Conservation (phyloP, 768 basidiomycete genomes). For the Psilocybe tampanensis region DNA sequence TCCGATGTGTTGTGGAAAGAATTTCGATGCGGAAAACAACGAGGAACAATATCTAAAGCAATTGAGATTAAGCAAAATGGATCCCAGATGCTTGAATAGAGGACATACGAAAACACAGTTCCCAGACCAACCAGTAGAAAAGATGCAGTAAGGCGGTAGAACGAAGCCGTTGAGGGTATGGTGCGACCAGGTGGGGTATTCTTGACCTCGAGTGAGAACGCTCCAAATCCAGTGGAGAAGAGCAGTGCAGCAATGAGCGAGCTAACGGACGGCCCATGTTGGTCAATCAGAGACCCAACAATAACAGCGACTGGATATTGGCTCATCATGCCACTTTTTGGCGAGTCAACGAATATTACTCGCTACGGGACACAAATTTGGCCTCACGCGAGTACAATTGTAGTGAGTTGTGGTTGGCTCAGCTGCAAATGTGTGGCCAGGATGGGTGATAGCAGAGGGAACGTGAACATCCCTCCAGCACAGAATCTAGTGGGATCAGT, state of each 20-base stretch:
- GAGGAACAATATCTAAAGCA: conserved; percentile 63
- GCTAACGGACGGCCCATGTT: conserved; percentile 66
- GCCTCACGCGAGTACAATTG: conserved; percentile 74
- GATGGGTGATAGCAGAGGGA: conserved; percentile 72
- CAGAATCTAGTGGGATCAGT: conserved; percentile 48
- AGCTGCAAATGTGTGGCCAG: conserved; percentile 62
- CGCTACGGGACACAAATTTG: conserved; percentile 3
- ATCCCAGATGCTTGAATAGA: not conserved
- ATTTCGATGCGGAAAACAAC: conserved; percentile 74
- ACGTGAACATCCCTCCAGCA: conserved; percentile 80
- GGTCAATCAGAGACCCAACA: conserved; percentile 70
- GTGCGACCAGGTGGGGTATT: conserved; percentile 35
- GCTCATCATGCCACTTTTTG: conserved; percentile 74
- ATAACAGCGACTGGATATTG: conserved; percentile 78
- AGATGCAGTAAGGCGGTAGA: conserved; percentile 36
- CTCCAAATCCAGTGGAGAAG: conserved; percentile 61
- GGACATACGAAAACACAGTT: conserved; percentile 69
- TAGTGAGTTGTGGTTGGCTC: conserved; percentile 77
- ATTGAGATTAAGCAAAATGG: not conserved
- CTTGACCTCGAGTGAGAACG: conserved; percentile 62
- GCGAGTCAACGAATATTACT: not conserved
- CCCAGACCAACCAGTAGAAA: conserved; percentile 70
- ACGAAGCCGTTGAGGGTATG: not conserved
- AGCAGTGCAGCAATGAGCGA: conserved; percentile 63
- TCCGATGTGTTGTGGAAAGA: conserved; percentile 67